Conservation (phyloP, 352 stramenopile genomes). For the Globisporangium ultimum region DNA sequence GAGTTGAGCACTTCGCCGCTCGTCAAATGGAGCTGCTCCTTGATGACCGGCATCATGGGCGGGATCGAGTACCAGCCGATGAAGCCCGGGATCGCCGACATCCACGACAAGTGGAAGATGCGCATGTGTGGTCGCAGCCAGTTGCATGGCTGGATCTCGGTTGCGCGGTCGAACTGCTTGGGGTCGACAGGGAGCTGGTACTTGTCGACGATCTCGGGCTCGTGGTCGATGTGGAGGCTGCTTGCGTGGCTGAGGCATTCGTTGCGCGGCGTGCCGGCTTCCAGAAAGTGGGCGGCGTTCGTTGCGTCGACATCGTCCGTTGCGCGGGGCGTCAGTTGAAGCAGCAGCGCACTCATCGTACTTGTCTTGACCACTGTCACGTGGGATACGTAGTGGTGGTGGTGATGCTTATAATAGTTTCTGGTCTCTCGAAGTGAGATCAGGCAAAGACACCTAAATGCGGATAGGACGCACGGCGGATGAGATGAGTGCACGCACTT, state of each 20-base stretch:
- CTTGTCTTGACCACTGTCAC: too few relatives aligned
- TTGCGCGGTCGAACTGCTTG: slow-evolving; percentile 65
- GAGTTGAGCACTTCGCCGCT: slow-evolving; percentile 89
- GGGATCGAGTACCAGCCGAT: slow-evolving; percentile 94
- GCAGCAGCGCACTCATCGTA: too few relatives aligned
- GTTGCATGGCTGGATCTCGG: slow-evolving; percentile 71
- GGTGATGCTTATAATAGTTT: too few relatives aligned
- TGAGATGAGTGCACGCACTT: too few relatives aligned
- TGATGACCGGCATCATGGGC: slow-evolving; percentile 91
- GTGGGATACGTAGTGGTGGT: too few relatives aligned
- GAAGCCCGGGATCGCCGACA: slow-evolving; percentile 92
- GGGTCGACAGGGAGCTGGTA: slow-evolving; percentile 55
- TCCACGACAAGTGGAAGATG: slow-evolving; percentile 91
- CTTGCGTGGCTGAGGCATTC: not conserved
- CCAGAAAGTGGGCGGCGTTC: too few relatives aligned
- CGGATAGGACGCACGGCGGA: too few relatives aligned
- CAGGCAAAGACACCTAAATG: too few relatives aligned
- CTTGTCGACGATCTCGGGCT: slow-evolving; percentile 14
- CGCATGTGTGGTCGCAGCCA: slow-evolving; percentile 92
- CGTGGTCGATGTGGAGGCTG: slow-evolving; percentile 8
- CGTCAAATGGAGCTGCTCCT: slow-evolving; percentile 76
- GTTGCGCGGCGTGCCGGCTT: not conserved
- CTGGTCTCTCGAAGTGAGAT: too few relatives aligned
- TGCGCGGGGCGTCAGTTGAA: too few relatives aligned
- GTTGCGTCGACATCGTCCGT: too few relatives aligned